Evolutionary conservation across 2,329 filamentous ascomycete species (phyloP).

Genomic region (Hypocreales sp.): DNA sequence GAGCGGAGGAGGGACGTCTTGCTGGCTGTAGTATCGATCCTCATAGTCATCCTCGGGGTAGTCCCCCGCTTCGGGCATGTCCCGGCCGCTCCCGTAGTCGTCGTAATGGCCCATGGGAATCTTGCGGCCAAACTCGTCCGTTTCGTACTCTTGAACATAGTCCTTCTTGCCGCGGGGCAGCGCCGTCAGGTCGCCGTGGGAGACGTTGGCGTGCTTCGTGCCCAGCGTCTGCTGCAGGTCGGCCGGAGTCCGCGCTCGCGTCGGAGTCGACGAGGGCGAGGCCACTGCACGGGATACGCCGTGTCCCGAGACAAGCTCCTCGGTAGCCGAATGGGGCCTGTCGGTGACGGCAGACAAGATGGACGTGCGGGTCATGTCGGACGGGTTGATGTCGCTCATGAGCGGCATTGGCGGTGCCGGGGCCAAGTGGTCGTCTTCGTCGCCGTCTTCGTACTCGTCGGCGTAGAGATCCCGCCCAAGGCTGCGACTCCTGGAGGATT

Average conservation of each 20-base stretch:
- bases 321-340: conserved; percentile 52
- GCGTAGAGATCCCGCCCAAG: conserved; percentile 27
- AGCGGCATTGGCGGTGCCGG: conserved; percentile 67
- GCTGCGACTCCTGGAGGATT: conserved; percentile 28
- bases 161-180: conserved; percentile 32
- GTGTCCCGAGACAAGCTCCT: conserved; percentile 42
- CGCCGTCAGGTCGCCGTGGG: conserved; percentile 40
- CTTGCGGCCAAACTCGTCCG: conserved; percentile 27
- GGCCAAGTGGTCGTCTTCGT: conserved; percentile 34
- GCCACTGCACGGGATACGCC: conserved; percentile 46
- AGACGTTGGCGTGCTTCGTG: conserved; percentile 50
- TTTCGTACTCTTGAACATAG: conserved; percentile 30
- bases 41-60: conserved; percentile 25
- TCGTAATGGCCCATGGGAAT: conserved; percentile 26
- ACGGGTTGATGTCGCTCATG: conserved; percentile 71
- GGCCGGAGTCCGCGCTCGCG: conserved; percentile 38
- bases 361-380: conserved; percentile 76
- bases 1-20: conserved; percentile 47
- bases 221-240: conserved; percentile 46
- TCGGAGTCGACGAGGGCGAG: conserved; percentile 48
- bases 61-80: conserved; percentile 14
- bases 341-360: conserved; percentile 73
- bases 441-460: conserved; percentile 37
- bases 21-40: conserved; percentile 37
- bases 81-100: conserved; percentile 19